Percentiles rank a stretch among this genome's conserved stretches.
These are phyloP conservation scores for Chiua sp. DNA, from an alignment of 1,284 basidiomycete species.

Conservation along the genomic window DNA sequence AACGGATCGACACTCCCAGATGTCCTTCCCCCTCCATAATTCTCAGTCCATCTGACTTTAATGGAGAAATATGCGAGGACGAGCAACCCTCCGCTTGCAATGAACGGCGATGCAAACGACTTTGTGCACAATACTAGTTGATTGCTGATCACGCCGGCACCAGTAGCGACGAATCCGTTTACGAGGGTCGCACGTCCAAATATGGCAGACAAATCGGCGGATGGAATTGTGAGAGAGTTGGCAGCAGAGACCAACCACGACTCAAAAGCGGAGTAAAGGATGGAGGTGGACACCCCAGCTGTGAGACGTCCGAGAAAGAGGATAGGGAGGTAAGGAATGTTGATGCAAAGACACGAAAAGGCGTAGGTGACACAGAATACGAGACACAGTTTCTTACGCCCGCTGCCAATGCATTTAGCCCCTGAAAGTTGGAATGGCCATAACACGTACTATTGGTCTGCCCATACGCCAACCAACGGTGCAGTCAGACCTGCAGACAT, in stretches of 20 bases:
- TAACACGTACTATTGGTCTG: constrained; percentile 67
- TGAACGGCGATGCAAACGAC: constrained; percentile 65
- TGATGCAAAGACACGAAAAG: constrained; percentile 61
- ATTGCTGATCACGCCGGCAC: constrained; percentile 69
- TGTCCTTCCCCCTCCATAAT: constrained; percentile 58
- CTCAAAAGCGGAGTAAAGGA: constrained; percentile 77
- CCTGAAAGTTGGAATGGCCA: background rate
- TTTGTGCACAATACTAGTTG: constrained; percentile 54
- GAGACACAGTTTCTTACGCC: constrained; percentile 69
- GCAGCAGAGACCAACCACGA: constrained; percentile 74
- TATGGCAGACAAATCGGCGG: constrained; percentile 67
- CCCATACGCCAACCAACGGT: constrained; percentile 75
- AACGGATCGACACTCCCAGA: constrained; percentile 43
- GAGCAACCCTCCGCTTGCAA: constrained; percentile 63
- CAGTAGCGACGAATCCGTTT: constrained; percentile 73
- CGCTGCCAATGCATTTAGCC: constrained; percentile 39
- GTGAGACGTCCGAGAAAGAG: constrained; percentile 65
- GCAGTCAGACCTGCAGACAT: constrained; percentile 70
- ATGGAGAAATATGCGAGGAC: constrained; percentile 62
- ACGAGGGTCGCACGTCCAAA: constrained; percentile 73
- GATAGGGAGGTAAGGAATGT: constrained; percentile 58
- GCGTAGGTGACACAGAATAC: constrained; percentile 71
- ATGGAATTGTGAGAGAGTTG: constrained; percentile 53
- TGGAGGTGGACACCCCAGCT: constrained; percentile 74
- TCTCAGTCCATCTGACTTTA: constrained; percentile 64